phyloP scores from a whole-genome alignment of 352 stramenopile species.

The Hyaloperonospora brassicae region DNA sequence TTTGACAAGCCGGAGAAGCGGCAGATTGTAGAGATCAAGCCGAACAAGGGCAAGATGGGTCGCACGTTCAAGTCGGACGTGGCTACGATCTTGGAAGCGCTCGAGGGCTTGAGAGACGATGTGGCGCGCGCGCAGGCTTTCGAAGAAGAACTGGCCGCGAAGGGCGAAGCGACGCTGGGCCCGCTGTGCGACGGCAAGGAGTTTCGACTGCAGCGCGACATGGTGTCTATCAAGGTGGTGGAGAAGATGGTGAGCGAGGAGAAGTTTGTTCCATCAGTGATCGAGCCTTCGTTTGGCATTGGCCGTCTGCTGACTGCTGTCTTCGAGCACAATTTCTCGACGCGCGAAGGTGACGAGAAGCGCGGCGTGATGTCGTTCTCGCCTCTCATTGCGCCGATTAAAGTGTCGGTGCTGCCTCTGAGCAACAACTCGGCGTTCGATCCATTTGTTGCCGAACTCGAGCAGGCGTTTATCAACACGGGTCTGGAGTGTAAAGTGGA shows the following conservation, averaged over 20 bases:
- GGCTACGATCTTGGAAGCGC: constrained; percentile 56
- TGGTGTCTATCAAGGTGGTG: constrained; percentile 91
- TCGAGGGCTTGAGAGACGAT: constrained; percentile 85
- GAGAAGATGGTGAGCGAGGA: constrained; percentile 95
- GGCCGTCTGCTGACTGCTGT: constrained; percentile 96
- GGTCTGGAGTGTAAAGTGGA: constrained; percentile 90
- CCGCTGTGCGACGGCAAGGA: constrained; percentile 70
- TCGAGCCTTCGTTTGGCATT: constrained; percentile 99
- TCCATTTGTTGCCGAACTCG: constrained; percentile 70
- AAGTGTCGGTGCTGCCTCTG: constrained; percentile 94
- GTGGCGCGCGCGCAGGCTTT: constrained; percentile 84
- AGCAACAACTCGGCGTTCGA: constrained; percentile 85
- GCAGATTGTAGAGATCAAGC: constrained; percentile 90
- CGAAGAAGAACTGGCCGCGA: constrained; percentile 83
- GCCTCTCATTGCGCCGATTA: constrained; percentile 96
- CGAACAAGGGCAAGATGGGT: constrained; percentile 95
- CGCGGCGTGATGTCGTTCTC: constrained; percentile 97
- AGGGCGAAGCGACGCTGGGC: constrained; percentile 88
- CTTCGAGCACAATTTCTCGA: constrained; percentile 98
- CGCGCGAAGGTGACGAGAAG: constrained; percentile 94
- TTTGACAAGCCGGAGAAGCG: constrained; percentile 91
- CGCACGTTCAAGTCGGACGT: constrained; percentile 95
- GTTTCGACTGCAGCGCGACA: constrained; percentile 92
- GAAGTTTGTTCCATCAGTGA: constrained; percentile 98
- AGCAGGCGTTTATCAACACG: constrained; percentile 52